Evolutionary conservation across 305 asterid genomes (phyloP), one percentile per base, ranked within the genome.

Genomic region (Vinca major): DNA sequence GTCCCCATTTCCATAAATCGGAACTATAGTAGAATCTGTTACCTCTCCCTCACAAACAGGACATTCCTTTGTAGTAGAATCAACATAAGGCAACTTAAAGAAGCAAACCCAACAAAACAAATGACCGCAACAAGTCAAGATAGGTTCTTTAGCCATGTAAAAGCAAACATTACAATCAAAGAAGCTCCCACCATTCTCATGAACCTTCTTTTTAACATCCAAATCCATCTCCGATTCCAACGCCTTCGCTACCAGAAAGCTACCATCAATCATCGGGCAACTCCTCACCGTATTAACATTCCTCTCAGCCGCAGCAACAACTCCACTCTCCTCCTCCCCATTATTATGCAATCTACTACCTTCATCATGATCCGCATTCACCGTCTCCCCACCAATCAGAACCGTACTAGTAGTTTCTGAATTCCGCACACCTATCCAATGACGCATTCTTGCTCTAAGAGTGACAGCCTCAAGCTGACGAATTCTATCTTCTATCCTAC

Each of bases 41-140:
- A 92, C 97, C 82, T 92, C 95, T 64, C 98, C 98, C 68, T 86
- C 78, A 68, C 98, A 92, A 61, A 86, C 89, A 0, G 98, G 97
- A 74, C 97, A 90, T 57, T 88, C 97, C 73, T 89, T 93, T 2
- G 84, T 69, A 43, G 81, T 69, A 9, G 95, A 89, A 87, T 90
- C 87, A n/a, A 84, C 75, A 64, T 82, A 74, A 3, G 95, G 82
- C 56, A 90, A 84, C 79, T 87, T 87, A 71, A 72, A 93, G 75
- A 93, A 93, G 79, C 97, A 93, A 2, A 89, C 76, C 98, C 98
- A 93, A 71, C 98, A 93, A 69, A 83, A 93, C 81, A 93, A 71
- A 77, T 93, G 98, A 21, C 97, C 97, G 7, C 98, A 93, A 62
- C 88, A 80, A 20, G 97, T 93, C 81, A 93, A 71, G 65, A 93